Evolutionary conservation across 1,284 basidiomycete species (phyloP).

Genomic region (Irpex sp.): DNA sequence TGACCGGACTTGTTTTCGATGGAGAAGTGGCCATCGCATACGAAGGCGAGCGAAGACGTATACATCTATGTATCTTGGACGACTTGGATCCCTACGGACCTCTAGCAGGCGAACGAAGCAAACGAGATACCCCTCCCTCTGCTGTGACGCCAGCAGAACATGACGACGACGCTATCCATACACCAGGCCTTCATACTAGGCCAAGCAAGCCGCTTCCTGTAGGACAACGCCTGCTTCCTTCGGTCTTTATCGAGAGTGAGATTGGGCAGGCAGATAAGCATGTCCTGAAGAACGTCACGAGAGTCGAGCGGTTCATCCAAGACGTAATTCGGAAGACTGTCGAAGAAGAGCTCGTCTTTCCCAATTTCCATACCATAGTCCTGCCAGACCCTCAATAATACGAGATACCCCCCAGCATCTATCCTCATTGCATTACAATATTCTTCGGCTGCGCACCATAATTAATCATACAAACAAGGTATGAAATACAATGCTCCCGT

Average conservation of each 20-base stretch:
- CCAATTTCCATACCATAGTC: constrained; percentile 86
- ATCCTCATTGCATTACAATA: background rate
- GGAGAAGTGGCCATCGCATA: constrained; percentile 91
- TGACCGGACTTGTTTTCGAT: constrained; percentile 84
- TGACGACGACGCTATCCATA: constrained; percentile 35
- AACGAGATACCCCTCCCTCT: constrained; percentile 37
- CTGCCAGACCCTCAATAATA: constrained; percentile 38
- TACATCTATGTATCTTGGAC: constrained; percentile 88
- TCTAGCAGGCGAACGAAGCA: constrained; percentile 45
- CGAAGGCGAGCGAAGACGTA: constrained; percentile 74
- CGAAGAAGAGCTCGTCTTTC: constrained; percentile 91
- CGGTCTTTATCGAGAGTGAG: constrained; percentile 93
- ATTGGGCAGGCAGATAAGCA: constrained; percentile 97
- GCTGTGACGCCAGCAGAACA: constrained; percentile 28
- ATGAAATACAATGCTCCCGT: constrained; percentile 24
- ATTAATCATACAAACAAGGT: constrained; percentile 5
- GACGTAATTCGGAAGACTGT: constrained; percentile 93
- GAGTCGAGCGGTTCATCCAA: constrained; percentile 94
- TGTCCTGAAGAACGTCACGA: constrained; percentile 93
- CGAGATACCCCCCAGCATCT: background rate
- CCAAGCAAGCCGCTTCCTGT: constrained; percentile 63
- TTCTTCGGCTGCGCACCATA: background rate
- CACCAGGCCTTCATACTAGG: constrained; percentile 23
- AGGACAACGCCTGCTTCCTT: constrained; percentile 84
- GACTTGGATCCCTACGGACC: constrained; percentile 80